phyloP scores from a whole-genome alignment of 2,329 filamentous ascomycete genomes.

The Botrytis pseudocinerea region DNA sequence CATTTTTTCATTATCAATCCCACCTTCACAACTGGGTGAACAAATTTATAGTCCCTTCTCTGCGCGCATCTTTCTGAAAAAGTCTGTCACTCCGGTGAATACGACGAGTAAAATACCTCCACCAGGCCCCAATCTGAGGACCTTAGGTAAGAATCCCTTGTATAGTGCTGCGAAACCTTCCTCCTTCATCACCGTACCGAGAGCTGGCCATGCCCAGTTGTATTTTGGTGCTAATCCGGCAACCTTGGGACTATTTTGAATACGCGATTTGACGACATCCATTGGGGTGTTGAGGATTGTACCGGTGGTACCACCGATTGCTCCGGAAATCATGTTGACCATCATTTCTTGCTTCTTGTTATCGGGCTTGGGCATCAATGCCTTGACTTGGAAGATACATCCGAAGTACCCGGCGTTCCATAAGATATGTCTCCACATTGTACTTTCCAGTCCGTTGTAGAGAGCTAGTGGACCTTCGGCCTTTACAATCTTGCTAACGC shows the following conservation, averaged over 20 bases:
- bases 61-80: slow-evolving; percentile 68
- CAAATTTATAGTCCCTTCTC: slow-evolving; percentile 25
- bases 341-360: slow-evolving; percentile 78
- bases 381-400: slow-evolving; percentile 95
- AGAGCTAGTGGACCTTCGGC: slow-evolving; percentile 82
- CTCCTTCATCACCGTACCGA: slow-evolving; percentile 85
- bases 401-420: slow-evolving; percentile 98
- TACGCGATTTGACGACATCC: slow-evolving; percentile 97
- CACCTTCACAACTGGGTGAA: background rate
- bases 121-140: slow-evolving; percentile 71
- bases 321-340: slow-evolving; percentile 86
- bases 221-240: slow-evolving; percentile 87
- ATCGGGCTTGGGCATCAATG: slow-evolving; percentile 76
- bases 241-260: slow-evolving; percentile 88
- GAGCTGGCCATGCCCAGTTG: slow-evolving; percentile 94
- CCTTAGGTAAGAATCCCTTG: slow-evolving; percentile 98
- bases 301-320: slow-evolving; percentile 84
- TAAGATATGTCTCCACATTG: slow-evolving; percentile 89
- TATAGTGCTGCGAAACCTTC: slow-evolving; percentile 91
- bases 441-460: slow-evolving; percentile 96
- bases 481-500: slow-evolving; percentile 76
- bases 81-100: slow-evolving; percentile 87
- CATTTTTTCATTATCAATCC: background rate
- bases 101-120: slow-evolving; percentile 73
- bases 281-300: slow-evolving; percentile 93